phyloP scores from a whole-genome alignment of 2,329 filamentous ascomycete genomes.

The Chaetomiaceae sp. region DNA sequence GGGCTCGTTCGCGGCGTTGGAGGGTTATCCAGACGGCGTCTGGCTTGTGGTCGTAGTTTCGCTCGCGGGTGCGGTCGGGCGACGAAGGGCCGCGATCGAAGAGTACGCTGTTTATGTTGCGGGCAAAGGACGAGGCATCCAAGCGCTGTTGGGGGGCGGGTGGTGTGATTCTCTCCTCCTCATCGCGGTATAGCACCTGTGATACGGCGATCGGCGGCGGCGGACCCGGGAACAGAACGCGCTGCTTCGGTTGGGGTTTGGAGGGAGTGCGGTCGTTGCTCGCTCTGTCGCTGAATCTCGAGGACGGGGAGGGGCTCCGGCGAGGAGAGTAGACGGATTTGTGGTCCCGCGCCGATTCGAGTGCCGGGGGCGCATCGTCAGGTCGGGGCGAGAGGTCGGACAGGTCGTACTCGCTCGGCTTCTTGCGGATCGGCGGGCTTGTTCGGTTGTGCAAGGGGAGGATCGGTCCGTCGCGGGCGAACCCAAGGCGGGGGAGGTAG shows the following conservation, averaged over 20 bases:
- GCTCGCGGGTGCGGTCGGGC: slow-evolving; percentile 17
- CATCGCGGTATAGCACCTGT: slow-evolving; percentile 33
- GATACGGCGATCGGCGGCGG: slow-evolving; percentile 48
- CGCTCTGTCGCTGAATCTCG: slow-evolving; percentile 19
- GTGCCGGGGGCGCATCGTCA: slow-evolving; percentile 24
- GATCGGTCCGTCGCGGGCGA: slow-evolving; percentile 25
- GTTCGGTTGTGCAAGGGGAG: slow-evolving; percentile 28
- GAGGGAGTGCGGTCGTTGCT: slow-evolving; percentile 32
- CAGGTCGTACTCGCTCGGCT: slow-evolving; percentile 33
- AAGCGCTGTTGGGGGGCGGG: slow-evolving; percentile 1
- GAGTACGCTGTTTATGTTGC: slow-evolving; percentile 34
- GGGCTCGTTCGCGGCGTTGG: slow-evolving; percentile 40
- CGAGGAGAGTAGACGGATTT: slow-evolving; percentile 12
- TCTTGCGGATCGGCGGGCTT: slow-evolving; percentile 26
- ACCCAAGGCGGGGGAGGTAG: slow-evolving; percentile 30
- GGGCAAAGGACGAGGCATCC: slow-evolving; percentile 22
- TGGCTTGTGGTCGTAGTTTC: slow-evolving; percentile 29
- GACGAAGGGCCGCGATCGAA: slow-evolving; percentile 31
- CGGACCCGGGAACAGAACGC: slow-evolving; percentile 43
- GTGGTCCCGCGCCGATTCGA: slow-evolving; percentile 9
- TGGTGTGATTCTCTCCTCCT: slow-evolving; percentile 24
- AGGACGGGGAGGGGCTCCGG: slow-evolving; percentile 18
- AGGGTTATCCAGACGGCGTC: slow-evolving; percentile 46
- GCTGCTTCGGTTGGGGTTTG: slow-evolving; percentile 27
- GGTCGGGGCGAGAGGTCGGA: slow-evolving; percentile 31